Evolutionary conservation across 345 rosid species (phyloP), one percentile per base, ranked within the genome.

Genomic region (Gossypium ekmanianum): DNA sequence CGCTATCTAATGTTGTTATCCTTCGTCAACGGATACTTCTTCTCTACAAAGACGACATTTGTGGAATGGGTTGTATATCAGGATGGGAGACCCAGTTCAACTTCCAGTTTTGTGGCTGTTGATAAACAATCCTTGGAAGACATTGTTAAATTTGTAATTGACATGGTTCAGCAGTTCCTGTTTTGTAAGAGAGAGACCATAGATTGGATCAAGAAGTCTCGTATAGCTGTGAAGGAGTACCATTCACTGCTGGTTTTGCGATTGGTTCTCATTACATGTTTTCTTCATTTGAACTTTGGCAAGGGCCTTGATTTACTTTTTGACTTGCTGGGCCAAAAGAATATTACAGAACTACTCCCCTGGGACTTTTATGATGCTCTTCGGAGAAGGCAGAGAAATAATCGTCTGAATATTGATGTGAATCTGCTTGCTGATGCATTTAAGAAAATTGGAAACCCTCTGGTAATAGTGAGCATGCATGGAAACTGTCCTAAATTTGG

Each of bases 61-160:
- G 66, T 78, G 57, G 89, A 88, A 71, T 84, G 84, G 85, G 81
- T 88, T n/a, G 55, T 80, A 58, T 67, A 62, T 73, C 55, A 78
- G 74, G 85, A 78, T 16, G 76, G 74, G 45, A 75, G 20, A 22
- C 12, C 57, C 1, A 9, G 10, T 17, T 39, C 65, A 61, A 22
- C 43, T 26, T 18, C 73, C 20, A 26, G n/a, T 17, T 61, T 12
- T 16, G 3, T n/a, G 68, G 4, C 45, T 10, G 69, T 48, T 62
- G 9, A 16, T 24, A 43, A 67, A 26, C 74, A 72, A 54, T 45
- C 29, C 13, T 50, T 72, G 24, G 74, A 65, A 4, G 7, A 0
- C 57, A 41, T 75, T 26, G 61, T 81, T 26, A 0, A 8, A 3
- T 80, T 76, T 50, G 11, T 86, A 6, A 16, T 54, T 3, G 17